A percentile compares a stretch with the other conserved stretches of the same genome.
These are phyloP conservation scores for Euptelea pleiosperma DNA, from an alignment of 164 flowering plant genomes.

Conservation along the genomic window DNA sequence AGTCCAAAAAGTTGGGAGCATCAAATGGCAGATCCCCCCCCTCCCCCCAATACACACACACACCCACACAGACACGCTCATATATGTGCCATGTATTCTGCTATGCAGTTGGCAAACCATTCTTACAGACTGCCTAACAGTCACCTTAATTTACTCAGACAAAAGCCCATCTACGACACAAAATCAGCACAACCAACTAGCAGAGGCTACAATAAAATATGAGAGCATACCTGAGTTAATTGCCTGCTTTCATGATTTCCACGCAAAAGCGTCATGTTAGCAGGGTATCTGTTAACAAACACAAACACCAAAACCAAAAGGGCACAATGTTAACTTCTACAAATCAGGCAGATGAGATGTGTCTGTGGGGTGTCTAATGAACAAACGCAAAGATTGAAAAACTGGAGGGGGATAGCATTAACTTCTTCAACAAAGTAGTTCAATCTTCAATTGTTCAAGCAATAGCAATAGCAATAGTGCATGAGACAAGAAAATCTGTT, in stretches of 20 bases:
- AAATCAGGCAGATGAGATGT: background rate
- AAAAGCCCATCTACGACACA: constrained; percentile 1
- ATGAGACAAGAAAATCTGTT: too few species aligned
- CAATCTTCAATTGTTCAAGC: too few species aligned
- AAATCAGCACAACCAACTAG: background rate
- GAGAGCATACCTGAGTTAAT: constrained; percentile 73
- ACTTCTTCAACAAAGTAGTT: too few species aligned
- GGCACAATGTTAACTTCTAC: background rate
- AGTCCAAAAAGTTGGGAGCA: too few species aligned
- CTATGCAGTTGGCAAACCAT: too few species aligned
- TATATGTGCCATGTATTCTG: too few species aligned
- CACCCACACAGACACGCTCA: too few species aligned
- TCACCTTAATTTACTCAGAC: background rate
- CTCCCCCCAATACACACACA: too few species aligned
- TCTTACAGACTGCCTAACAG: too few species aligned
- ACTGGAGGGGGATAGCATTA: too few species aligned
- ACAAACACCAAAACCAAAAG: constrained; percentile 2
- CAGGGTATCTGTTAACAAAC: constrained; percentile 65
- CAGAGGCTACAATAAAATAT: background rate
- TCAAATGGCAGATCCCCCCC: too few species aligned
- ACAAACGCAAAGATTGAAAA: background rate
- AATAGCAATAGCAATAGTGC: too few species aligned
- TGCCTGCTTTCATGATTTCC: constrained; percentile 99
- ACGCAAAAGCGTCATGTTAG: constrained; percentile 92
- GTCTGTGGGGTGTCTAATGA: background rate